phyloP scores from a whole-genome alignment of 1,139 yeast species.

The Sugiyamaella sp. region DNA sequence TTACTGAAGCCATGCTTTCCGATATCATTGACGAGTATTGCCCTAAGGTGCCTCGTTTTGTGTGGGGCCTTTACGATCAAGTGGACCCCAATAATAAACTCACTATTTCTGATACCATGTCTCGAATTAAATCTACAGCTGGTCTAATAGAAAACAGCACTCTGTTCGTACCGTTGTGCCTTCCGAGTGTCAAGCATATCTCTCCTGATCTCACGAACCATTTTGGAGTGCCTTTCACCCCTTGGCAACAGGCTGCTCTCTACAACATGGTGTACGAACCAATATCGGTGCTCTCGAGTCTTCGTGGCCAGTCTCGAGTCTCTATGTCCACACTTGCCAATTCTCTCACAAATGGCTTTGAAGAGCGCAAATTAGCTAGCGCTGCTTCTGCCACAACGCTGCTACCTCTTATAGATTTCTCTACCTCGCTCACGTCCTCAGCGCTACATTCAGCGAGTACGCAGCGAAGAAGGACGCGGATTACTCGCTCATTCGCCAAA shows the following conservation, averaged over 20 bases:
- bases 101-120: constrained; percentile 36
- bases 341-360: constrained; percentile 30
- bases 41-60: constrained; percentile 61
- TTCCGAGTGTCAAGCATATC: constrained; percentile 27
- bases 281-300: constrained; percentile 36
- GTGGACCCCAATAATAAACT: constrained; percentile 15
- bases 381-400: constrained; percentile 25
- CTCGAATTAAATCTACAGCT: constrained; percentile 53
- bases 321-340: constrained; percentile 36
- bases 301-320: constrained; percentile 29
- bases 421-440: constrained; percentile 16
- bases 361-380: constrained; percentile 33
- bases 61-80: constrained; percentile 52
- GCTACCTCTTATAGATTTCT: constrained; percentile 25
- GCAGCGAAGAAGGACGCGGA: constrained; percentile 1
- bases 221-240: constrained; percentile 13
- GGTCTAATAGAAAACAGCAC: constrained; percentile 53
- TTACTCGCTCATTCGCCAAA: constrained; percentile 40
- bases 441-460: not conserved
- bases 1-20: constrained; percentile 54
- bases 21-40: constrained; percentile 67
- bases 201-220: not conserved
- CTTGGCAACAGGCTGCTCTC: constrained; percentile 38
- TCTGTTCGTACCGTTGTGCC: constrained; percentile 53
- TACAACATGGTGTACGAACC: constrained; percentile 38